A percentile compares a stretch with the other conserved stretches of the same genome.
Conservation (phyloP, 805 yeast genomes). For the Wickerhamiella slavikovae region DNA sequence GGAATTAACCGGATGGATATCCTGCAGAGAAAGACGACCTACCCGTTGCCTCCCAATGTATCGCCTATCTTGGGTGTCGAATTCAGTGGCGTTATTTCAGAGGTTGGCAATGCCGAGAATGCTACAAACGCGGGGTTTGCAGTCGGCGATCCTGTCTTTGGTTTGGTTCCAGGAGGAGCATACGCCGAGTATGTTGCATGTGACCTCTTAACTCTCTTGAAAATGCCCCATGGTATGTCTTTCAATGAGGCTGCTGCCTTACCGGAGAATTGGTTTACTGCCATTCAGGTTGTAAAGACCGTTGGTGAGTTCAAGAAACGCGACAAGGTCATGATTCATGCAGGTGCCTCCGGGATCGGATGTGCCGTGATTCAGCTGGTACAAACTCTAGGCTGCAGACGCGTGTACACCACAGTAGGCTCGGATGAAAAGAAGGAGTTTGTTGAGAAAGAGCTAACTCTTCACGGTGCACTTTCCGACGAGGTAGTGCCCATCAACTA, state of each 20-base stretch:
- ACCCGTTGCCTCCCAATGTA: conserved; percentile 17
- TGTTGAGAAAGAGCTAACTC: conserved; percentile 6
- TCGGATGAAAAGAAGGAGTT: conserved; percentile 12
- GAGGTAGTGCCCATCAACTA: conserved; percentile 15
- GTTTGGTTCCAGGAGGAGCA: conserved; percentile 20
- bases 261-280: conserved; percentile 21
- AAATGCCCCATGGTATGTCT: conserved; percentile 11
- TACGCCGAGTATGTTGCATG: conserved; percentile 19
- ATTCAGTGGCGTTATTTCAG: conserved; percentile 17
- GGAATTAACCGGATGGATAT: conserved; percentile 20
- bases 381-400: conserved; percentile 18
- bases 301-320: conserved; percentile 15
- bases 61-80: conserved; percentile 19
- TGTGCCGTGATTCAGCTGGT: conserved; percentile 21
- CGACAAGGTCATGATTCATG: conserved; percentile 16
- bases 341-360: conserved; percentile 19
- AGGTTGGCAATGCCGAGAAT: conserved; percentile 3
- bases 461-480: conserved; percentile 11
- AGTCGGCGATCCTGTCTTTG: conserved; percentile 20
- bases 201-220: conserved; percentile 10
- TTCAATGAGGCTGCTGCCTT: conserved; percentile 16
- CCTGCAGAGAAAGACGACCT: conserved; percentile 14
- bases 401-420: conserved; percentile 18
- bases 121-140: conserved; percentile 7
- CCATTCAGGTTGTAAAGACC: conserved; percentile 15